These are phyloP conservation scores for Wickerhamomyces rabaulensis DNA, from an alignment of 805 yeast species.

Conservation along the genomic window DNA sequence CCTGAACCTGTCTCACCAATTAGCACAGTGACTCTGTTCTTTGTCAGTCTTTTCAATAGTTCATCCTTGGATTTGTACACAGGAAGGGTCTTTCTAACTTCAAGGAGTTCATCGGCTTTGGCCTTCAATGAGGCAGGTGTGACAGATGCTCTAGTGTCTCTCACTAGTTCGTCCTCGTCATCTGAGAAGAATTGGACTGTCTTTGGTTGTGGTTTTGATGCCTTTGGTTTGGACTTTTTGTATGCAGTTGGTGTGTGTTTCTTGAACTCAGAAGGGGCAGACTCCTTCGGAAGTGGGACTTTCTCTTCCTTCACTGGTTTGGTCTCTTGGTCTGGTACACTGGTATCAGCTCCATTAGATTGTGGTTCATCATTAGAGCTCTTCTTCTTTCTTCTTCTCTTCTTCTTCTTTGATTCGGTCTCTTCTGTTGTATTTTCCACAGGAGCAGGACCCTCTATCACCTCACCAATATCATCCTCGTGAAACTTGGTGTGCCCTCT, in stretches of 20 bases:
- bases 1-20: conserved; percentile 99
- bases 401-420: conserved; percentile 7
- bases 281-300: not conserved
- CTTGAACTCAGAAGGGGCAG: not conserved
- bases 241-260: not conserved
- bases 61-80: conserved; percentile 67
- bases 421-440: not conserved
- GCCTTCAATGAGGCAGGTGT: conserved; percentile 25
- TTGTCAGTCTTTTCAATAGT: conserved; percentile 47
- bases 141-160: conserved; percentile 11
- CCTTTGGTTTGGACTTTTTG: conserved; percentile 8
- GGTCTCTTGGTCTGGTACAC: conserved; percentile 1
- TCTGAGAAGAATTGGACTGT: conserved; percentile 33
- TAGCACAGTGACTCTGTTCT: conserved; percentile 66
- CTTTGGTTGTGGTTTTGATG: conserved; percentile 15
- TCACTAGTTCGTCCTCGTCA: conserved; percentile 27
- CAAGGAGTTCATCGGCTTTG: conserved; percentile 3
- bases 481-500: conserved; percentile 10
- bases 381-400: conserved; percentile 13
- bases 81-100: conserved; percentile 59
- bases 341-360: not conserved
- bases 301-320: not conserved
- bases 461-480: not conserved
- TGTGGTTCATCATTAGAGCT: conserved; percentile 1
- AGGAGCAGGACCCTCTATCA: not conserved